phyloP scores from a whole-genome alignment of 805 yeast genomes.

The Pichia phayaonensis region DNA sequence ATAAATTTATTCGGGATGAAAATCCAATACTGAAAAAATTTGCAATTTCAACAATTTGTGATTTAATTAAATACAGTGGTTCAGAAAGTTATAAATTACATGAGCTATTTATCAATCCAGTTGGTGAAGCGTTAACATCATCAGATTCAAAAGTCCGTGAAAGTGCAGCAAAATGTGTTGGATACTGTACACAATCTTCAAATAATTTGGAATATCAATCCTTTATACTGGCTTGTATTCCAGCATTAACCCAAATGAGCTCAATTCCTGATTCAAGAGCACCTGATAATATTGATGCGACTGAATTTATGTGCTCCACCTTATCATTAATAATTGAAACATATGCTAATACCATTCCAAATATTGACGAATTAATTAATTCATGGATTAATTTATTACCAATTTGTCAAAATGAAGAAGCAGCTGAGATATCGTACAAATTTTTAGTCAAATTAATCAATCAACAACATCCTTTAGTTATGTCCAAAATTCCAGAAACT shows the following conservation, averaged over 20 bases:
- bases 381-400: constrained; percentile 84
- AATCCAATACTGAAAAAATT: constrained; percentile 64
- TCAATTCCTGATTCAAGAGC: constrained; percentile 73
- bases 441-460: constrained; percentile 69
- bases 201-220: constrained; percentile 49
- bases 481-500: constrained; percentile 46
- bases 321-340: constrained; percentile 76
- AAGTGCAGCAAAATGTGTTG: constrained; percentile 77
- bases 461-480: constrained; percentile 51
- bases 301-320: constrained; percentile 78
- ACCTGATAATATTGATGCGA: constrained; percentile 79
- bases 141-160: constrained; percentile 73
- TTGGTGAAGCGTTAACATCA: constrained; percentile 60
- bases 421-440: constrained; percentile 76
- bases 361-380: constrained; percentile 51
- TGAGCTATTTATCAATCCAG: constrained; percentile 53
- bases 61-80: constrained; percentile 75
- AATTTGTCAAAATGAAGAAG: constrained; percentile 73
- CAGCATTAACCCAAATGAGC: constrained; percentile 64
- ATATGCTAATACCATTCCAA: constrained; percentile 51
- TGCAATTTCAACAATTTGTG: constrained; percentile 75
- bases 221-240: constrained; percentile 62
- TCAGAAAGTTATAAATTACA: constrained; percentile 55
- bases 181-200: constrained; percentile 80
- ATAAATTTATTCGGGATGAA: constrained; percentile 54